Evolutionary conservation across 306 rosid species (phyloP).

Genomic region (Echinosophora koreensis): DNA sequence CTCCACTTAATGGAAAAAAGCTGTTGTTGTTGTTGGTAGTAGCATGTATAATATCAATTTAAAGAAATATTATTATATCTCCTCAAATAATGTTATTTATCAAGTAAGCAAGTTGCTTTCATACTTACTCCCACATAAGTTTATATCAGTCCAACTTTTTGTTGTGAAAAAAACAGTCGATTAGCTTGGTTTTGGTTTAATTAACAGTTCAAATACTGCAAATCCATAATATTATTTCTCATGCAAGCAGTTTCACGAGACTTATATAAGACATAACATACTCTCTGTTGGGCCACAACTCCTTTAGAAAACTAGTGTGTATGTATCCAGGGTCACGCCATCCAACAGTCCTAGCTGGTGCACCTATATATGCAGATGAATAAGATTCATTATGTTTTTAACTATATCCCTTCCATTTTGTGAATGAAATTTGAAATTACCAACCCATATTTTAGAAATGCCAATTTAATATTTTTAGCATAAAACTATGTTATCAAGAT

Average conservation of each 20-base stretch:
- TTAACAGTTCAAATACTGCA: conserved; percentile 23
- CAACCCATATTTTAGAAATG: conserved; percentile 24
- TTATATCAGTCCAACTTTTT: conserved; percentile 19
- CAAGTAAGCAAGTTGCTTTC: conserved; percentile 29
- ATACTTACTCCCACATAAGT: conserved; percentile 18
- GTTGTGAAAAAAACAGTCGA: background rate
- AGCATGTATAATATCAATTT: background rate
- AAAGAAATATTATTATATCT: background rate
- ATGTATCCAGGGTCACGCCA: conserved; percentile 96
- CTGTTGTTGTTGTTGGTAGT: background rate
- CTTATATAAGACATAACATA: conserved; percentile 49
- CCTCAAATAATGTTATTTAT: conserved; percentile 19
- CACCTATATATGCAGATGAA: conserved; percentile 61
- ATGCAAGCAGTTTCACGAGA: conserved; percentile 31
- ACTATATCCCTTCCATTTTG: conserved; percentile 2
- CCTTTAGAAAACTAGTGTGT: conserved; percentile 86
- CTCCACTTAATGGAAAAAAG: background rate
- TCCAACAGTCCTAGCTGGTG: conserved; percentile 93
- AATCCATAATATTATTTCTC: conserved; percentile 21
- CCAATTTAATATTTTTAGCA: background rate
- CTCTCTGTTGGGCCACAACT: conserved; percentile 86
- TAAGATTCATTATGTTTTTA: conserved; percentile 26
- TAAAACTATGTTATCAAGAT: background rate
- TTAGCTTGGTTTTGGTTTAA: conserved; percentile 6
- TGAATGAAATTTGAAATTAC: conserved; percentile 14